Evolutionary conservation across 2,329 filamentous ascomycete genomes (phyloP).

Genomic region (Phoma herbarum): DNA sequence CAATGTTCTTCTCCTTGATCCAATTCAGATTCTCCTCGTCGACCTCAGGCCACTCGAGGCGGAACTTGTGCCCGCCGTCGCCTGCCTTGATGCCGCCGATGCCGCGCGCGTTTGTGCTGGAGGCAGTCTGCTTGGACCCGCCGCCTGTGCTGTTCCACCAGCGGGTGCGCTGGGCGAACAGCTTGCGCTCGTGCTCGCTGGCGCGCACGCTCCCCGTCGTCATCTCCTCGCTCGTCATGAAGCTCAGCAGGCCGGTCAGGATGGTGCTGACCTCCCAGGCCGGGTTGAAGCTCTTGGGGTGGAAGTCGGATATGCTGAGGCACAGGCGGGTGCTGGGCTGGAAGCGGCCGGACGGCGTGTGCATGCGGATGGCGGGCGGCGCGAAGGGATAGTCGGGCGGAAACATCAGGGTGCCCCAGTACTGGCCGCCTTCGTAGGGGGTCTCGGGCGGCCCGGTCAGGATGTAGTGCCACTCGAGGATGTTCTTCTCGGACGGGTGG

Average conservation of each 20-base stretch:
- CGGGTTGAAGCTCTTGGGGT: slow-evolving; percentile 97
- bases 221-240: slow-evolving; percentile 99
- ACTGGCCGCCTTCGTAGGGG: slow-evolving; percentile 93
- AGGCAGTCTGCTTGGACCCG: slow-evolving; percentile 68
- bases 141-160: slow-evolving; percentile 99
- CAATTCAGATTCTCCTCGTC: slow-evolving; percentile 91
- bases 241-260: slow-evolving; percentile 89
- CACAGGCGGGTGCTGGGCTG: slow-evolving; percentile 91
- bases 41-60: slow-evolving; percentile 86
- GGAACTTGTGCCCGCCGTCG: slow-evolving; percentile 91
- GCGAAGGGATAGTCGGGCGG: slow-evolving; percentile 97
- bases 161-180: slow-evolving; percentile 77
- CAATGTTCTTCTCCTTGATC: slow-evolving; percentile 85
- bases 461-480: slow-evolving; percentile 95
- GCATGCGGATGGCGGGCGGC: slow-evolving; percentile 97
- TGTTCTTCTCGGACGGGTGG: slow-evolving; percentile 89
- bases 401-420: slow-evolving; percentile 97
- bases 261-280: slow-evolving; percentile 99
- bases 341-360: slow-evolving; percentile 95
- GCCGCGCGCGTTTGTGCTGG: slow-evolving; percentile 57
- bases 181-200: slow-evolving; percentile 77
- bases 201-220: slow-evolving; percentile 89
- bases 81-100: slow-evolving; percentile 85
- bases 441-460: slow-evolving; percentile 94
- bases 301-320: slow-evolving; percentile 96